A percentile compares a stretch with the other conserved stretches of the same genome.
phyloP scores from a whole-genome alignment of 2,329 filamentous ascomycete genomes.

The Trichoderma arundinaceum region DNA sequence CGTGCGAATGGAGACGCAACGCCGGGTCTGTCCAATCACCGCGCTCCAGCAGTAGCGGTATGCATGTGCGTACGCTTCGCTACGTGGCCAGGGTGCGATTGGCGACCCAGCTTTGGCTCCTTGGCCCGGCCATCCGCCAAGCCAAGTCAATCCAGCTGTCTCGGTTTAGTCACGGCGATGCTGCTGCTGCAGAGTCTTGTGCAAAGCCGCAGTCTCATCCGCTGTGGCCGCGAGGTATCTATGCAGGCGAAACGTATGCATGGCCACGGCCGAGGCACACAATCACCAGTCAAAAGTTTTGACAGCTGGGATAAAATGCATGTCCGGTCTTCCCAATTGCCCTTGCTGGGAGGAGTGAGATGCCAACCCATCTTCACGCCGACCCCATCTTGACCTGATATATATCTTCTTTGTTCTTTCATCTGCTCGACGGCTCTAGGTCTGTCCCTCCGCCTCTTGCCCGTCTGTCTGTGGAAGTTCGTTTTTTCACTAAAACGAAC shows the following conservation, averaged over 20 bases:
- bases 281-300: too few relatives aligned
- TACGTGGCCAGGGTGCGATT: conserved; percentile 31
- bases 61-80: conserved; percentile 24
- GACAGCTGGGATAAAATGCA: conserved; percentile 15
- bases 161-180: conserved; percentile 5
- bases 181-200: background rate
- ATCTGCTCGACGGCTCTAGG: background rate
- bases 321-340: conserved; percentile 9
- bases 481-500: conserved; percentile 18
- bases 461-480: background rate
- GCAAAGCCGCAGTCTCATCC: conserved; percentile 8
- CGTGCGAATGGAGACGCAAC: conserved; percentile 22
- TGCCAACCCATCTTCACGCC: conserved; percentile 26
- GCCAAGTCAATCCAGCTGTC: background rate
- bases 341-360: conserved; percentile 19
- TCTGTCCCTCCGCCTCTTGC: background rate
- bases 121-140: background rate
- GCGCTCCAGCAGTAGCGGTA: conserved; percentile 27
- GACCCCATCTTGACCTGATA: conserved; percentile 17
- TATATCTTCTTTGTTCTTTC: background rate
- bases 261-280: conserved; percentile 16
- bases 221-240: conserved; percentile 23
- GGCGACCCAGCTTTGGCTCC: background rate
- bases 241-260: conserved; percentile 28
- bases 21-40: conserved; percentile 7